phyloP scores from a whole-genome alignment of 441 rosid genomes.

The Brassica balearica region DNA sequence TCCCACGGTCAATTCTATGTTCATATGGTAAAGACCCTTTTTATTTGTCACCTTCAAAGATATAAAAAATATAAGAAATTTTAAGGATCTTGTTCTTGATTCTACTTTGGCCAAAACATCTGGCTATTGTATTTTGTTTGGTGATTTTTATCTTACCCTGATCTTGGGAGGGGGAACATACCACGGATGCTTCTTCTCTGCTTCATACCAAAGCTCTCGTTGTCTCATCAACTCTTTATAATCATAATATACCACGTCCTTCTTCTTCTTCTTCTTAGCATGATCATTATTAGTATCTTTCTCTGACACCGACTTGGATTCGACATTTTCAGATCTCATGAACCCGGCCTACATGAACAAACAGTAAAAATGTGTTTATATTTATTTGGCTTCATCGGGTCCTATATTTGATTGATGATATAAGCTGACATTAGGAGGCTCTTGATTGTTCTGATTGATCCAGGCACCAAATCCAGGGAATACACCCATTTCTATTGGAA shows the following conservation, averaged over 20 bases:
- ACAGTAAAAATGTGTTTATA: not conserved
- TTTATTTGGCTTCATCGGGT: not conserved
- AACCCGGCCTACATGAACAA: slow-evolving; percentile 34
- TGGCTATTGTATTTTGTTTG: not conserved
- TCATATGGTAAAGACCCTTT: slow-evolving; percentile 35
- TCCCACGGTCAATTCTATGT: slow-evolving; percentile 56
- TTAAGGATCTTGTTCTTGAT: not conserved
- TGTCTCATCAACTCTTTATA: not conserved
- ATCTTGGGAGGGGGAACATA: slow-evolving; percentile 62
- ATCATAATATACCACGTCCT: not conserved
- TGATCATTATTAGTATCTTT: not conserved
- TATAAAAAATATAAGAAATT: not conserved
- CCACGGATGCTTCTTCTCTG: slow-evolving; percentile 63
- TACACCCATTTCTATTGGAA: slow-evolving; percentile 9
- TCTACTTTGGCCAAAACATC: not conserved
- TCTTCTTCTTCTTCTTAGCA: not conserved
- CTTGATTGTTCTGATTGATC: slow-evolving; percentile 43
- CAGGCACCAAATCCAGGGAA: slow-evolving; percentile 19
- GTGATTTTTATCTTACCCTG: slow-evolving; percentile 45
- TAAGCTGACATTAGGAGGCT: slow-evolving; percentile 57
- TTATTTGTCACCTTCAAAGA: slow-evolving; percentile 62
- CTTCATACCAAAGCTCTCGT: not conserved
- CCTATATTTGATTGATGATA: not conserved
- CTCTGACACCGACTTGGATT: slow-evolving; percentile 12
- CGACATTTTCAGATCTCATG: slow-evolving; percentile 14